These are phyloP conservation scores for Malus sieversii DNA, from an alignment of 306 rosid genomes.

Conservation along the genomic window DNA sequence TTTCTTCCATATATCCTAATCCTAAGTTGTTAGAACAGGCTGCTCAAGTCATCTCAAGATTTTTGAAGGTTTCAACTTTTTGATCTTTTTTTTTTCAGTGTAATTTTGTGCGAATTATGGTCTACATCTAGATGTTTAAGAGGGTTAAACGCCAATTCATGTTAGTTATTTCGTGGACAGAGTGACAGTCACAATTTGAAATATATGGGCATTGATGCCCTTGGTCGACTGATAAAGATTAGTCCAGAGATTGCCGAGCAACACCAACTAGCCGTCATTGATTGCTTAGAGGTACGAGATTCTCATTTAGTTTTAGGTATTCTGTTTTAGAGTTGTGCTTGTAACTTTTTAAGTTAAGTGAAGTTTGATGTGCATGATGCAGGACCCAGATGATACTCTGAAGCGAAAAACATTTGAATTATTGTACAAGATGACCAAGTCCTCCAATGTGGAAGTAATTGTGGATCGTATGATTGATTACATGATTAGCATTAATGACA, in stretches of 20 bases:
- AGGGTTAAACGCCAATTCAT: neutral
- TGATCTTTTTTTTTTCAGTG: neutral
- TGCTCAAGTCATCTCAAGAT: conserved; percentile 75
- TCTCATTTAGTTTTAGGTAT: neutral
- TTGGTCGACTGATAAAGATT: conserved; percentile 79
- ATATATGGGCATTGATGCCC: conserved; percentile 98
- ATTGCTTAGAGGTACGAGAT: conserved; percentile 82
- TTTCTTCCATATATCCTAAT: conserved; percentile 68
- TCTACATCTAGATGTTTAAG: neutral
- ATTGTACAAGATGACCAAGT: conserved; percentile 85
- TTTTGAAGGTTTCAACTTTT: conserved; percentile 62
- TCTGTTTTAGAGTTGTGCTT: neutral
- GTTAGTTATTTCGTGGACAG: conserved; percentile 19
- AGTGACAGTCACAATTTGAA: conserved; percentile 95
- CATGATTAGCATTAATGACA: conserved; percentile 81
- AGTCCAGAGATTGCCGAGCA: conserved; percentile 89
- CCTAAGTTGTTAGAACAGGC: conserved; percentile 75
- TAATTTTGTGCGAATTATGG: neutral
- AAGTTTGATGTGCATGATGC: conserved; percentile 25
- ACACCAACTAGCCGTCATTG: conserved; percentile 96
- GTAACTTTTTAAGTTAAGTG: conserved; percentile 4
- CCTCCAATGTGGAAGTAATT: conserved; percentile 98
- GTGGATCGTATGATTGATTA: conserved; percentile 94
- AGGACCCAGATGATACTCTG: conserved; percentile 97
- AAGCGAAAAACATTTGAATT: conserved; percentile 92